These are phyloP conservation scores for Kluyveromyces starmeri DNA, from an alignment of 805 yeast genomes.

Conservation along the genomic window DNA sequence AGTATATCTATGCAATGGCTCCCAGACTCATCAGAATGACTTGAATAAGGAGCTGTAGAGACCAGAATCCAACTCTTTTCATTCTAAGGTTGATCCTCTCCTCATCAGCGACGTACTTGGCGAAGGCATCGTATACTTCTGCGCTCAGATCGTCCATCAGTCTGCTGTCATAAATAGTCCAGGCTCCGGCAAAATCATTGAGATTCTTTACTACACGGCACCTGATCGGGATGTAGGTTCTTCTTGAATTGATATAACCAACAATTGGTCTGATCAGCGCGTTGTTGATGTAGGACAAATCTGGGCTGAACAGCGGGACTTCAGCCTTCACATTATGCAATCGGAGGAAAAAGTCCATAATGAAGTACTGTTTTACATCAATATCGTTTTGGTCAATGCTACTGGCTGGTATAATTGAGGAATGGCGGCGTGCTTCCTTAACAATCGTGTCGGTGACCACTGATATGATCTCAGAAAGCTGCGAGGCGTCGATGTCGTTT, in stretches of 20 bases:
- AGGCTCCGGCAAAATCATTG: constrained; percentile 85
- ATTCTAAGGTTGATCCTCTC: constrained; percentile 62
- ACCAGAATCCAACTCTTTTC: constrained; percentile 87
- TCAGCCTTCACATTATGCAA: constrained; percentile 81
- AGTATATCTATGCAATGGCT: constrained; percentile 39
- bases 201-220: constrained; percentile 74
- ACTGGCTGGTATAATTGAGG: constrained; percentile 20
- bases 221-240: constrained; percentile 80
- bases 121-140: constrained; percentile 87
- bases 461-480: constrained; percentile 39
- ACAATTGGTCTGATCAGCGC: constrained; percentile 92
- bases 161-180: constrained; percentile 90
- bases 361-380: constrained; percentile 44
- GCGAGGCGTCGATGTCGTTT: constrained; percentile 40
- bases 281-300: constrained; percentile 81
- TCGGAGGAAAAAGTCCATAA: constrained; percentile 70
- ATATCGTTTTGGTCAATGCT: constrained; percentile 18
- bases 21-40: constrained; percentile 76
- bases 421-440: constrained; percentile 39
- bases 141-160: constrained; percentile 86
- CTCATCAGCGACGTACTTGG: constrained; percentile 80
- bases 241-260: constrained; percentile 84
- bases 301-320: constrained; percentile 82
- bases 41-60: constrained; percentile 76
- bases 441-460: constrained; percentile 40